phyloP scores from a whole-genome alignment of 306 rosid species.

The Rosa chinensis region DNA sequence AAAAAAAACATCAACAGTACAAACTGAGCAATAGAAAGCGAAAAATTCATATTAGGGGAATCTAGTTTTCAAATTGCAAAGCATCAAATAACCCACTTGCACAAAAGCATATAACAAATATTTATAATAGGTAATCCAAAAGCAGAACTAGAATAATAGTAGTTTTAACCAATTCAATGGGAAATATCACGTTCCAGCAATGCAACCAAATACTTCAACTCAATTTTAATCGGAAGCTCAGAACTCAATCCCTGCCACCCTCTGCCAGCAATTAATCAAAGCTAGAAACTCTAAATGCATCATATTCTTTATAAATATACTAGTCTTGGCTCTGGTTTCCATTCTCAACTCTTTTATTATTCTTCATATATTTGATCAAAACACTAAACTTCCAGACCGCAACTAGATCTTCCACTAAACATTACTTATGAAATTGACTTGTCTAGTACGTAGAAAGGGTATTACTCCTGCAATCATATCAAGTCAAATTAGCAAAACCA shows the following conservation, averaged over 20 bases:
- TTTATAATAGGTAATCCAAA: not conserved
- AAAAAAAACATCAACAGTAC: not conserved
- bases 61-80: not conserved
- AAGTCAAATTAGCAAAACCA: not conserved
- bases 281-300: not conserved
- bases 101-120: not conserved
- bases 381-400: not conserved
- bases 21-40: not conserved
- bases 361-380: not conserved
- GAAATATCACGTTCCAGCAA: not conserved
- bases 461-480: not conserved
- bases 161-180: not conserved
- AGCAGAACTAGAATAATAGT: too few relatives aligned
- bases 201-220: not conserved
- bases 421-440: not conserved
- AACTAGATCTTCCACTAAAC: conserved; percentile 1
- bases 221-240: not conserved
- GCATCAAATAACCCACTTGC: not conserved
- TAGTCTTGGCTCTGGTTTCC: not conserved
- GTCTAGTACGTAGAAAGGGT: not conserved
- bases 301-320: not conserved
- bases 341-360: not conserved
- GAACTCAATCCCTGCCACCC: not conserved
- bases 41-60: not conserved
- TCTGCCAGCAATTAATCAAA: not conserved